These are phyloP conservation scores for Forsythia viridissima DNA, from an alignment of 257 asterid genomes.

Conservation along the genomic window DNA sequence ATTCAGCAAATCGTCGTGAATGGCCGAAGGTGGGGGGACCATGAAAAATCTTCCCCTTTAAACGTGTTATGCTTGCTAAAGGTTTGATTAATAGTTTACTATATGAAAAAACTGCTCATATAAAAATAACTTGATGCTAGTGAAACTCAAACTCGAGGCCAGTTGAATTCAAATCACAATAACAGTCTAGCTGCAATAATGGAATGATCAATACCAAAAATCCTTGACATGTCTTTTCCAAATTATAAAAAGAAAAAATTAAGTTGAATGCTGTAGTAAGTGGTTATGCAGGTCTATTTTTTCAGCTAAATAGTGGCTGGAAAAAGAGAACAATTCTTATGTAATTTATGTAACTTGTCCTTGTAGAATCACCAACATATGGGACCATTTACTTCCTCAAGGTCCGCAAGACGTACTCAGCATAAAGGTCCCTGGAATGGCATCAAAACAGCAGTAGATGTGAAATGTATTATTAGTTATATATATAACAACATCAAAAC, in stretches of 20 bases:
- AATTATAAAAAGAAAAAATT: no score
- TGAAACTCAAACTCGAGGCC: neutral
- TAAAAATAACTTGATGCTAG: neutral
- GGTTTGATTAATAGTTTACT: neutral
- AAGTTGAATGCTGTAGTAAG: no score
- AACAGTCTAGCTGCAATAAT: neutral
- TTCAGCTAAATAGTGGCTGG: no score
- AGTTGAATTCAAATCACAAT: neutral
- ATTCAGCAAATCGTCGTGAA: neutral
- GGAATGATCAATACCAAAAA: neutral
- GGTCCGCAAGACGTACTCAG: conserved; percentile 69
- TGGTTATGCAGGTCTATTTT: no score
- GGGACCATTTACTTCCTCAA: conserved; percentile 44
- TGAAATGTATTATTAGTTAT: neutral
- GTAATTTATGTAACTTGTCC: neutral
- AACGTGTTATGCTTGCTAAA: neutral
- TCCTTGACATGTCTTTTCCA: neutral
- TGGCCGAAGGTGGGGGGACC: no score
- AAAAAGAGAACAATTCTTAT: no score
- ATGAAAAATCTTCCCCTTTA: no score
- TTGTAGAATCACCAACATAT: neutral
- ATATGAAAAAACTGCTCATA: neutral
- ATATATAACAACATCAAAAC: neutral
- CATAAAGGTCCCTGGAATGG: conserved; percentile 62
- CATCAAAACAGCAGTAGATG: no score